A percentile compares a stretch with the other conserved stretches of the same genome.
Conservation (phyloP, 1,139 yeast genomes). For the Yamadazyma atmosphaerica region DNA sequence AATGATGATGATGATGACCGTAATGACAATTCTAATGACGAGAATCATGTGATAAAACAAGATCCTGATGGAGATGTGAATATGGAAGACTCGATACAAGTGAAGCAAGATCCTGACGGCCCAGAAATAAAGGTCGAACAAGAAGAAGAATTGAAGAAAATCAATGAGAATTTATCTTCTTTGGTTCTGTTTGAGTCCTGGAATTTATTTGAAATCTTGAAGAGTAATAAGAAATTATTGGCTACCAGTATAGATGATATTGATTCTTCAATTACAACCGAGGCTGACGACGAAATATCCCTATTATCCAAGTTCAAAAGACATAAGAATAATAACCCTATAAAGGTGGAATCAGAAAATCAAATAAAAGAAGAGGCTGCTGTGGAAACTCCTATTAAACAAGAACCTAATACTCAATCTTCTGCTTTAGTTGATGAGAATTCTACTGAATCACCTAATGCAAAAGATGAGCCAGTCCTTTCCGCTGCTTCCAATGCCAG, state of each 20-base stretch:
- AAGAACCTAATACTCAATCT: slow-evolving; percentile 7
- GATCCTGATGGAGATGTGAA: slow-evolving; percentile 7
- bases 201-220: slow-evolving; percentile 62
- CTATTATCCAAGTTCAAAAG: slow-evolving; percentile 37
- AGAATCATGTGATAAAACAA: slow-evolving; percentile 13
- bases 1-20: slow-evolving; percentile 22
- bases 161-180: slow-evolving; percentile 47
- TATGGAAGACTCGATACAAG: slow-evolving; percentile 11
- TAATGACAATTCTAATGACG: slow-evolving; percentile 6
- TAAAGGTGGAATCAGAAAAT: slow-evolving; percentile 15
- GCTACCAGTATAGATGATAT: slow-evolving; percentile 63
- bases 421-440: slow-evolving; percentile 7
- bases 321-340: slow-evolving; percentile 27
- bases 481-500: slow-evolving; percentile 64
- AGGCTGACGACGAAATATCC: slow-evolving; percentile 25
- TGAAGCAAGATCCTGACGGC: slow-evolving; percentile 33
- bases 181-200: slow-evolving; percentile 63
- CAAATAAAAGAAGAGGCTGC: slow-evolving; percentile 7
- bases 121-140: slow-evolving; percentile 41
- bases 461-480: slow-evolving; percentile 16
- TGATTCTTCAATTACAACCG: slow-evolving; percentile 16
- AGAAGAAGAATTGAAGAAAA: slow-evolving; percentile 46
- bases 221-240: slow-evolving; percentile 67
- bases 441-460: slow-evolving; percentile 7
- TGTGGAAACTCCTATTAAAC: slow-evolving; percentile 10